Conservation (phyloP, 306 rosid species). For the Acacia crassicarpa region DNA sequence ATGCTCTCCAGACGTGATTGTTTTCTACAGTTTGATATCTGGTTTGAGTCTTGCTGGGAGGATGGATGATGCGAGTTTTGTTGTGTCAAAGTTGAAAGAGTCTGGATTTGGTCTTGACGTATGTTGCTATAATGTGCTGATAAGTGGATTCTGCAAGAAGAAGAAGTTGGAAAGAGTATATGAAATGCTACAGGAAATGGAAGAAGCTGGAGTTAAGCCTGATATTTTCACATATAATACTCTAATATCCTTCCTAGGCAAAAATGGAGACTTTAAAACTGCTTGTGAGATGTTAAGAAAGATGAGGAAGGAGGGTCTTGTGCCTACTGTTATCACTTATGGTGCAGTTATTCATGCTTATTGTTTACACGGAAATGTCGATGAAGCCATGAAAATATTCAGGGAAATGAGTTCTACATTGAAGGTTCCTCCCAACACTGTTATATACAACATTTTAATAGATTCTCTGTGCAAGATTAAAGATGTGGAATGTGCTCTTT, state of each 20-base stretch:
- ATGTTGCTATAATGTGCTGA: constrained; percentile 60
- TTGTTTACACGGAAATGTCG: constrained; percentile 52
- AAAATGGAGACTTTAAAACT: constrained; percentile 50
- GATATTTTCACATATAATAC: constrained; percentile 75
- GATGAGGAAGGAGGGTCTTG: constrained; percentile 57
- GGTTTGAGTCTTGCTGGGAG: constrained; percentile 80
- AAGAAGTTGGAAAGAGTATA: constrained; percentile 55
- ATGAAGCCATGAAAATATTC: constrained; percentile 64
- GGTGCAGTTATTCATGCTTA: constrained; percentile 74
- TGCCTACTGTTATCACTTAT: constrained; percentile 65
- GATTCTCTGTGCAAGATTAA: constrained; percentile 51
- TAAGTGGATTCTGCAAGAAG: constrained; percentile 72
- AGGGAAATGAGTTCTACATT: constrained; percentile 47
- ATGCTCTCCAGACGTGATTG: constrained; percentile 62
- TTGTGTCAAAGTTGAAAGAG: constrained; percentile 64
- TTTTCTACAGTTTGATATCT: constrained; percentile 64
- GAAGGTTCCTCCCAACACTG: constrained; percentile 53
- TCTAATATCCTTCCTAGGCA: constrained; percentile 59
- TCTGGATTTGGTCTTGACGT: constrained; percentile 66
- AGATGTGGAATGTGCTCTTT: constrained; percentile 43
- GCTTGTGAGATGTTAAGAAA: constrained; percentile 50
- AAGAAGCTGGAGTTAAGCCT: constrained; percentile 56
- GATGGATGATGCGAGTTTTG: constrained; percentile 69
- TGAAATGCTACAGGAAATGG: constrained; percentile 68
- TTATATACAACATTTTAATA: constrained; percentile 55